Percentiles rank a stretch among this genome's conserved stretches.
Conservation (phyloP, 352 stramenopile genomes). For the Elongisporangium prolatum region DNA sequence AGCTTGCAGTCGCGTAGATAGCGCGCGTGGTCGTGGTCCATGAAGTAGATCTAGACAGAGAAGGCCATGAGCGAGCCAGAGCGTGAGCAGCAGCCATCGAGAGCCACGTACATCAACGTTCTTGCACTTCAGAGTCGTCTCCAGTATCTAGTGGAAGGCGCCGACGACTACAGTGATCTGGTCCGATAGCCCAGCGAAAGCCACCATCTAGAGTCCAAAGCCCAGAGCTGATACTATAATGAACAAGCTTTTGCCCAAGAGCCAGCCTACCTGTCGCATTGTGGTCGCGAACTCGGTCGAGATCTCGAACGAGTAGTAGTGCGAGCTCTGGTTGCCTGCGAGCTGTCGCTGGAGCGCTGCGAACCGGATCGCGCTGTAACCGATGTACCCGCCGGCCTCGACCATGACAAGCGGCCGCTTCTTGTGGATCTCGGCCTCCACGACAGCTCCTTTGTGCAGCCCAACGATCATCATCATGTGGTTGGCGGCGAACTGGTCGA, state of each 20-base stretch:
- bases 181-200: slow-evolving; percentile 27
- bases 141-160: slow-evolving; percentile 21
- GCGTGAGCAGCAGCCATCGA: neutral
- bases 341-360: slow-evolving; percentile 8
- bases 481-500: slow-evolving; percentile 15
- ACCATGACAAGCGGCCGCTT: slow-evolving; percentile 16
- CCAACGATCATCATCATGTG: slow-evolving; percentile 23
- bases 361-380: slow-evolving; percentile 21
- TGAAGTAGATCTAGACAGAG: slow-evolving; percentile 13
- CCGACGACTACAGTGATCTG: slow-evolving; percentile 30
- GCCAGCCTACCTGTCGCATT: slow-evolving; percentile 10
- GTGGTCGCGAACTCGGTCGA: slow-evolving; percentile 13
- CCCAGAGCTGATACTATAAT: neutral
- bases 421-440: slow-evolving; percentile 15
- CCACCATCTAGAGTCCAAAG: slow-evolving; percentile 21
- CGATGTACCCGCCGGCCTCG: slow-evolving; percentile 18
- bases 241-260: neutral
- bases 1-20: slow-evolving; percentile 11
- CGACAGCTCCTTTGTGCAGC: slow-evolving; percentile 9
- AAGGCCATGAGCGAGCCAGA: neutral
- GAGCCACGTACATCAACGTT: slow-evolving; percentile 20
- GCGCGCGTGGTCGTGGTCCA: slow-evolving; percentile 23
- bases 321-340: slow-evolving; percentile 11
- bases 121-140: slow-evolving; percentile 18
- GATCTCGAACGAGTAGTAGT: slow-evolving; percentile 19